A percentile compares a stretch with the other conserved stretches of the same genome.
phyloP scores from a whole-genome alignment of 1,284 basidiomycete genomes.

The Garcileccinum viscosum region DNA sequence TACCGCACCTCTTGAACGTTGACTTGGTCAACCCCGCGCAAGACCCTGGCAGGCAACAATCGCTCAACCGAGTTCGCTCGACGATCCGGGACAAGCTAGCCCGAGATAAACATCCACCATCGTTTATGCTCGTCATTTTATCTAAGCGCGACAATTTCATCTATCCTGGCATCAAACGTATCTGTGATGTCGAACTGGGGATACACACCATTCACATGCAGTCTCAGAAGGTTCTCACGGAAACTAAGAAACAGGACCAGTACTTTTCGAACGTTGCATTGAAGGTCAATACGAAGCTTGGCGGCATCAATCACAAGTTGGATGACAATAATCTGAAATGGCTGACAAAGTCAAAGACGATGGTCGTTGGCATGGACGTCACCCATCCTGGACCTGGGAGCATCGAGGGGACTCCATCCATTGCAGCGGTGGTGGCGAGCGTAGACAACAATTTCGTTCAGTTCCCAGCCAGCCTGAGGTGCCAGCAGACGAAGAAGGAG shows the following conservation, averaged over 20 bases:
- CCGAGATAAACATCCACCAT: constrained; percentile 44
- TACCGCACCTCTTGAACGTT: constrained; percentile 42
- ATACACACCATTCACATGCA: constrained; percentile 72
- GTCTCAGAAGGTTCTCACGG: constrained; percentile 60
- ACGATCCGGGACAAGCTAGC: constrained; percentile 43
- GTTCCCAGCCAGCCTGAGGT: constrained; percentile 70
- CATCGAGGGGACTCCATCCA: constrained; percentile 71
- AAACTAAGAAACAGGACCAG: constrained; percentile 65
- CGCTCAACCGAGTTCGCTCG: constrained; percentile 48
- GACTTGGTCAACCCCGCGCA: constrained; percentile 34
- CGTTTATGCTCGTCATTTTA: constrained; percentile 69
- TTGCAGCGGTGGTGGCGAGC: constrained; percentile 82
- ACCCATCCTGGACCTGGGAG: constrained; percentile 75
- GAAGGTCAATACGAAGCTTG: constrained; percentile 71
- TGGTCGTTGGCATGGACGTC: constrained; percentile 79
- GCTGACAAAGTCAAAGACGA: constrained; percentile 70
- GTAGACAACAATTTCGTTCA: constrained; percentile 69
- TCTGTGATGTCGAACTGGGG: constrained; percentile 71
- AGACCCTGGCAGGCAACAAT: constrained; percentile 51
- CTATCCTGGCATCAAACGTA: constrained; percentile 77
- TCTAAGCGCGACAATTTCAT: constrained; percentile 70
- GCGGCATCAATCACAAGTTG: constrained; percentile 76
- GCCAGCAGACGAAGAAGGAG: constrained; percentile 74
- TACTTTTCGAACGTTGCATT: constrained; percentile 65
- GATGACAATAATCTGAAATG: constrained; percentile 62